Evolutionary conservation across 495 filamentous ascomycete species (phyloP), one percentile per base, ranked within the genome.

Genomic region (Pseudoneurospora amorphoporcata): DNA sequence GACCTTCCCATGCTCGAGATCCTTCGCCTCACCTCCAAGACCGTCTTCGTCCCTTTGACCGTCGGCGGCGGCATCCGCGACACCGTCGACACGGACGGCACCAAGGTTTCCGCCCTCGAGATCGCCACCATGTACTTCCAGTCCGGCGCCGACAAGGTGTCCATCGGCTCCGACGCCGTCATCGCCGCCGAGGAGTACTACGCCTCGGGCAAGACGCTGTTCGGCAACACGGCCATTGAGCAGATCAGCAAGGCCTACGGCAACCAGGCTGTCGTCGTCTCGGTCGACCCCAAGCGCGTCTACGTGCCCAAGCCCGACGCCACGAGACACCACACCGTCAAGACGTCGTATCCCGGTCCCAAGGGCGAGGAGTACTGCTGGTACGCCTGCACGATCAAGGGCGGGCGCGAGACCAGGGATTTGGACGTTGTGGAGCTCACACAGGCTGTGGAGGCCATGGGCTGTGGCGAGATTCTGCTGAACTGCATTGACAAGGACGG

Each of bases 401-500:
- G 95, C 29, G 95, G 95, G 4, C 87, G 95, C 43, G 95, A 99
- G 82, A 92, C 90, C 9, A 86, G 93, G 23, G 95, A 98, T 76
- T 83, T 99, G 69, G 94, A 97, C 80, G 95, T 97, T 10, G 87
- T 91, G 8, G 91, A 98, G 79, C 85, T 99, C 2, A 91, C 91
- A 7, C 87, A 87, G 75, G 95, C 95, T 8, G 96, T 98, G 19
- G 95, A 98, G 82, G 93, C 93, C 3, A 95, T 99, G 94, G 95
- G 95, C 12, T 90, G 93, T 2, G 95, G 95, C 23, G 95, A 99
- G 84, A 93, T 98, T 43, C 82, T 99, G 43, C 85, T 99, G 43
- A 99, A 99, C 80, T 98, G 94, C 84, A 98, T 99, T 72, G 96
- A 99, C 83, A 94, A 92, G 77, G 95, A 99, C 78, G 95, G 95